Evolutionary conservation across 352 stramenopile genomes (phyloP), one percentile per base, ranked within the genome.

Genomic region (Phytopythium boreale): DNA sequence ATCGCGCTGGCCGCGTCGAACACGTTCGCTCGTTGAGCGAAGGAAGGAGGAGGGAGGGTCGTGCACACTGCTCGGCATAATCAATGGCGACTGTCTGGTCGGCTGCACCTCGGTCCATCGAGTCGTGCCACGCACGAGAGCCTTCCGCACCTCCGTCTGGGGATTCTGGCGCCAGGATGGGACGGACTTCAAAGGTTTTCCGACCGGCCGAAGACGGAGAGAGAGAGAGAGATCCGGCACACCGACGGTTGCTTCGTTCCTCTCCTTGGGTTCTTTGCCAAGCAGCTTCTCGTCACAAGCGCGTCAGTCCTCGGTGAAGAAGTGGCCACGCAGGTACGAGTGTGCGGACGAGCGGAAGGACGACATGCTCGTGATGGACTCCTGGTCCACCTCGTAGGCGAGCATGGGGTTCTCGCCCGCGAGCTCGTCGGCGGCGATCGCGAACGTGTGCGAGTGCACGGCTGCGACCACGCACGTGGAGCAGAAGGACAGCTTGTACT

Each of bases 401-500:
- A 47, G 44, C 65, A 72, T 70, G 39, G 59, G 55, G 56, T 75
- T 70, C 26, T 66, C 58, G 24, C 69, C 70, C 36, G 57, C 61
- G 17, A 76, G 43, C 47, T 76, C 70, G 39, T 74, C 66, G 22
- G 57, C 63, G 2, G 67, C 63, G 29, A 70, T 67, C 19, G 67
- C 56, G 34, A 72, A 8, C 14, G 70, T 56, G n/a, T 59, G 56
- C 29, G 53, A 36, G 51, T 63, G 51, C 31, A 63, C 52, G 3
- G 70, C 70, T 0, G 55, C 43, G 26, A 62, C 62, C 11, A 74
- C 66, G 36, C 70, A 76, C 1, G 53, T 7, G 15, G 61, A 52
- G 47, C 70, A 76, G 53, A 76, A 76, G 4, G 60, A 69, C 24
- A 76, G 61, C 34, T 67, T 69, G 58, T 72, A 76, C 44, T 64